These are phyloP conservation scores for Inga leiocalycina DNA, from an alignment of 306 rosid species.

Conservation along the genomic window DNA sequence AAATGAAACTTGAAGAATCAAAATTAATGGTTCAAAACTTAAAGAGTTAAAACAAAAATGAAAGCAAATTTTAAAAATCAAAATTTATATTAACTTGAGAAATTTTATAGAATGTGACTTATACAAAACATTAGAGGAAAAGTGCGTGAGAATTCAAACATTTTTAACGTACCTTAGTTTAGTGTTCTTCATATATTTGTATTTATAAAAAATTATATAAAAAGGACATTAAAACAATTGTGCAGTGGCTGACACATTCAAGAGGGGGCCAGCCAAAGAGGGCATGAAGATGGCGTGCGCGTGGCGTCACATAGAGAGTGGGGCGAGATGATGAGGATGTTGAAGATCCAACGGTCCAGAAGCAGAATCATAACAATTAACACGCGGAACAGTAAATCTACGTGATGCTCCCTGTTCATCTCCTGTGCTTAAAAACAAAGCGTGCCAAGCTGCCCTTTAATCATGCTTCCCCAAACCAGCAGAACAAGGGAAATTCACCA, in stretches of 20 bases:
- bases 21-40: too few species aligned
- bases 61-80: too few species aligned
- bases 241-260: too few species aligned
- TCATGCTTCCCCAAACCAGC: slow-evolving; percentile 28
- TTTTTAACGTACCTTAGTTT: too few species aligned
- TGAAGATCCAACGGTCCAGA: slow-evolving; percentile 35
- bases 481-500: neutral
- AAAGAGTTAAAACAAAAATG: too few species aligned
- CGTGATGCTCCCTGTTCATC: slow-evolving; percentile 18
- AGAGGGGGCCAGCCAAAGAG: neutral
- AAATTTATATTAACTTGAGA: too few species aligned
- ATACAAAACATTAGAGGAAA: too few species aligned
- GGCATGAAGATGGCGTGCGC: slow-evolving; percentile 35
- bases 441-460: slow-evolving; percentile 50
- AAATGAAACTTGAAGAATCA: too few species aligned
- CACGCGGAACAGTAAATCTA: slow-evolving; percentile 14
- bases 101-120: too few species aligned
- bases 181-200: too few species aligned
- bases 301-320: slow-evolving; percentile 31
- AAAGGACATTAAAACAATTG: neutral
- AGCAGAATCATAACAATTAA: slow-evolving; percentile 5
- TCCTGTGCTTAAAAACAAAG: slow-evolving; percentile 38
- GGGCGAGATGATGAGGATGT: slow-evolving; percentile 11
- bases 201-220: too few species aligned
- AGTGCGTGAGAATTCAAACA: too few species aligned